Evolutionary conservation across 495 filamentous ascomycete genomes (phyloP), one percentile per base, ranked within the genome.

Genomic region (Cenococcum geophilum): DNA sequence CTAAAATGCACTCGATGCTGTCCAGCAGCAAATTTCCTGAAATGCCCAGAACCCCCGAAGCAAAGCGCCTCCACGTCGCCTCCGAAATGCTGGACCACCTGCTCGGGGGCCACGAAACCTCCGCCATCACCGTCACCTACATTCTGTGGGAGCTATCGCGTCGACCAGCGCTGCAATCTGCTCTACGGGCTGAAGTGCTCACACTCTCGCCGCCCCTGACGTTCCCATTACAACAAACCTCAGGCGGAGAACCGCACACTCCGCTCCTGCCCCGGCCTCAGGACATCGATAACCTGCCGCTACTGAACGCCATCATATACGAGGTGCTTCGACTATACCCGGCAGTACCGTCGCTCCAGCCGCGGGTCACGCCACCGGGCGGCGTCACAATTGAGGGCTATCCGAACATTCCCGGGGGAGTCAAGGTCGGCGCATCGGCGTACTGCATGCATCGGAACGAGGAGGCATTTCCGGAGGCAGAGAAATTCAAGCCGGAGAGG

Each of bases 61-160:
- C 40, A 18, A 45, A 45, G 40, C 40, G 40, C 3, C 1, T 45
- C 40, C 40, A 18, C 40, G 40, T 86, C 21, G 83, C 85, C 0
- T 83, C 79, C 10, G 87, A 91, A 70, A 73, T 88, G 57, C 76
- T 87, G 22, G 88, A 91, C 68, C 87, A 91, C 57, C 74, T 88
- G 18, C 79, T 83, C 1, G 88, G 88, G 0, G 88, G 87, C 18
- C 86, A 89, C 63, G 89, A 92, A 68, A 91, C 87, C 0, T 82
- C 83, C n/a, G 86, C 82, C 23, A 81, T 90, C 10, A 79, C 81
- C 0, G 73, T 92, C 10, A 88, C 86, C 3, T 93, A 89, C 60
- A 65, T 88, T 0, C 72, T 82, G 25, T 86, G 83, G 76, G 78
- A 88, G 60, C 76, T 92, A 14, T 87, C 84, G 1, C 76, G 74